A percentile compares a stretch with the other conserved stretches of the same genome.
Evolutionary conservation across 2,329 filamentous ascomycete genomes (phyloP).

Genomic region (Sclerotinia glacialis): DNA sequence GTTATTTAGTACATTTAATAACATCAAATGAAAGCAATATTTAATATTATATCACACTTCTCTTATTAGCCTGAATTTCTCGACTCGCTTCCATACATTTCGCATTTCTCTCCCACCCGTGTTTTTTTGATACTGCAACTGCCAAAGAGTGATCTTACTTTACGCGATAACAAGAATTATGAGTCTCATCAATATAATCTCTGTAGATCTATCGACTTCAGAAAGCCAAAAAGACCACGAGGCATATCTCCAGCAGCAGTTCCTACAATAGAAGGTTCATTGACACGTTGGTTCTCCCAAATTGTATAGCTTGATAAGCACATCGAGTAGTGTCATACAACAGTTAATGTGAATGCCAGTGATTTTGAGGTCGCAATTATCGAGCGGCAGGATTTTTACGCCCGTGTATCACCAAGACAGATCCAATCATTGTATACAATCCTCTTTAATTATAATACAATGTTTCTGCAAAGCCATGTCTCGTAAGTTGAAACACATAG

Average conservation of each 20-base stretch:
- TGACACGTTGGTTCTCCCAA: too few relatives aligned
- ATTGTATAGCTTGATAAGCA: too few relatives aligned
- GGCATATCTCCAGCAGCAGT: neutral
- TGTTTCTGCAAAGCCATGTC: too few relatives aligned
- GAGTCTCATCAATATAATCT: neutral
- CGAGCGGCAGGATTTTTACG: too few relatives aligned
- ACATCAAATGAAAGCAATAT: neutral
- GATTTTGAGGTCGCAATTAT: too few relatives aligned
- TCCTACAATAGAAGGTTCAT: constrained; percentile 5
- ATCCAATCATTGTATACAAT: too few relatives aligned
- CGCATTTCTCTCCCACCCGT: neutral
- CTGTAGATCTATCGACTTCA: neutral
- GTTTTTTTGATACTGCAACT: neutral
- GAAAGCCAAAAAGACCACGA: neutral
- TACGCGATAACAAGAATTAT: neutral
- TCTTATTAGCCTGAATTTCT: neutral
- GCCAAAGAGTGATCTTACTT: neutral
- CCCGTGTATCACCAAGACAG: too few relatives aligned
- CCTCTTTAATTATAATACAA: too few relatives aligned
- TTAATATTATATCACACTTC: neutral
- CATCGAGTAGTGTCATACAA: too few relatives aligned
- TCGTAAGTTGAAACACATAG: too few relatives aligned
- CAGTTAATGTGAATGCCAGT: too few relatives aligned
- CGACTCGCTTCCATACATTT: neutral
- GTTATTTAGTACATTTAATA: neutral